A percentile compares a stretch with the other conserved stretches of the same genome.
These are phyloP conservation scores for Pythium myriotylum DNA, from an alignment of 352 stramenopile genomes.

Conservation along the genomic window DNA sequence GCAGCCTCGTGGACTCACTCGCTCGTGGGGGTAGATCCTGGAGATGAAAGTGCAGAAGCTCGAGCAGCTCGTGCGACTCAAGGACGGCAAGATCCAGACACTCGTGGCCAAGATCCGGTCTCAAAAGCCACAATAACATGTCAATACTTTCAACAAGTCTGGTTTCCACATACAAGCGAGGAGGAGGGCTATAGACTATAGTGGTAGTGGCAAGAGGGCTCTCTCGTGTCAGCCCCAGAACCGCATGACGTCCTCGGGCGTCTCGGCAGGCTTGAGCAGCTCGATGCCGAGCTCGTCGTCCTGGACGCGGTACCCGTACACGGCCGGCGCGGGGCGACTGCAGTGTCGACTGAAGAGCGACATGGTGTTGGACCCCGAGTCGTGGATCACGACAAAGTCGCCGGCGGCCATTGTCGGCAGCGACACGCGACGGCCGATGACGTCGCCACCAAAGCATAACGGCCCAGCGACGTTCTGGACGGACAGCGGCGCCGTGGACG, in stretches of 20 bases:
- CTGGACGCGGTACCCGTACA: conserved; percentile 76
- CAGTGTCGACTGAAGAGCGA: conserved; percentile 89
- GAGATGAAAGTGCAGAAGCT: conserved; percentile 96
- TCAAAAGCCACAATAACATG: conserved; percentile 51
- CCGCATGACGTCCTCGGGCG: conserved; percentile 73
- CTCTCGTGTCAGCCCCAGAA: conserved; percentile 59
- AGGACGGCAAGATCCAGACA: conserved; percentile 94
- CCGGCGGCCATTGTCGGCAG: conserved; percentile 66
- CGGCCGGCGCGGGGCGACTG: conserved; percentile 73
- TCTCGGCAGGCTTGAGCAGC: conserved; percentile 76
- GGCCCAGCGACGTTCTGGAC: conserved; percentile 88
- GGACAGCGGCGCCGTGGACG: conserved; percentile 42
- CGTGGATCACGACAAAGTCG: conserved; percentile 87
- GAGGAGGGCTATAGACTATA: background rate
- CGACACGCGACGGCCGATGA: conserved; percentile 66
- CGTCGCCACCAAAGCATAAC: conserved; percentile 91
- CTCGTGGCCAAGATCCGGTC: conserved; percentile 84
- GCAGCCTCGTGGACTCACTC: no score
- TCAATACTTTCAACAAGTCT: no score
- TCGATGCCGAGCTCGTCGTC: conserved; percentile 57
- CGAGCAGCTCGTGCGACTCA: conserved; percentile 93
- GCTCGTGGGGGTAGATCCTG: conserved; percentile 85
- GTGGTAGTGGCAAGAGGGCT: background rate
- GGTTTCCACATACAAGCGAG: no score
- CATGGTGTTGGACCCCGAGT: conserved; percentile 88